Evolutionary conservation across 2,329 filamentous ascomycete species (phyloP), one percentile per base, ranked within the genome.

Genomic region (Trichoderma simmonsii): DNA sequence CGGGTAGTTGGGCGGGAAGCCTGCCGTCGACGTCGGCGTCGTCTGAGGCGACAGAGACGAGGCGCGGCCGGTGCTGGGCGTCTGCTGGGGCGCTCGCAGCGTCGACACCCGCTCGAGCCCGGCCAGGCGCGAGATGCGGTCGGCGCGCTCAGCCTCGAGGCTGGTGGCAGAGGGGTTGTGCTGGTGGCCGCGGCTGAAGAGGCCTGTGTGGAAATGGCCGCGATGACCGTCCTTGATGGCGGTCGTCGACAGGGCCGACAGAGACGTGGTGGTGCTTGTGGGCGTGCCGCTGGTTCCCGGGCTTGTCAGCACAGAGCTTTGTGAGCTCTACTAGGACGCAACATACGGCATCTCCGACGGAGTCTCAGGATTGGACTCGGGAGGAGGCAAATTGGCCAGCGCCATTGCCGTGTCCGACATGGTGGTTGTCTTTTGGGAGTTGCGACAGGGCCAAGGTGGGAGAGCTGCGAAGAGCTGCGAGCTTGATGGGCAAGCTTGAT

Each of bases 221-320:
- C 94, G 93, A 79, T 98, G 94, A 77, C 95, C 95, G 80, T 98
- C 95, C 83, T 98, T 97, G 86, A 97, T 97, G 66, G 95, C 95
- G 14, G 94, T 96, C 21, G 95, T 98, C 18, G 94, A 97, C 62
- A 98, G 88, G 54, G 94, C 91, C 30, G 94, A 97, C 78, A 98
- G 91, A 66, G 94, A 97, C 14, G 95, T 98, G 4, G 93, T 97
- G 54, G 93, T 92, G 76, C 94, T 97, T 75, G 96, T 98, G 3
- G 95, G 95, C 3, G 95, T 98, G 78, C 95, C 95, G 75, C 94
- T 97, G 74, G 70, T 48, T 60, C n/a, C 43, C 75, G 65, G 72
- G 70, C 56, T 61, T 61, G 67, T 70, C 67, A 70, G 57, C 39
- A 39, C 67, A 70, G 57, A 30, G 57, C 34, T 51, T 51, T 54